phyloP scores from a whole-genome alignment of 768 basidiomycete genomes.

The Termitomyces sp. region DNA sequence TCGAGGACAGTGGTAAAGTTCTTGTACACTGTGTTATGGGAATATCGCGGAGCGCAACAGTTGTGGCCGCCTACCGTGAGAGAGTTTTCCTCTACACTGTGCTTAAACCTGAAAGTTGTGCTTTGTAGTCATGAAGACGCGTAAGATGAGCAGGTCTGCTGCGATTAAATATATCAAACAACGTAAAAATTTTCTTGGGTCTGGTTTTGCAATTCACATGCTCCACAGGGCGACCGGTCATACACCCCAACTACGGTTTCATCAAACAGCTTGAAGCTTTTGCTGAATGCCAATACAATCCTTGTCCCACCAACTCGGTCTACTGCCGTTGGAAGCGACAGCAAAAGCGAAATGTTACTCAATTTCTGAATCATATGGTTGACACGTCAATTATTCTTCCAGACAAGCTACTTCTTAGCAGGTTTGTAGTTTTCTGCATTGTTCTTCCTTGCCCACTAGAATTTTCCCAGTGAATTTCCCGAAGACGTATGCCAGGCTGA shows the following conservation, averaged over 20 bases:
- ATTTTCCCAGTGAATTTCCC: slow-evolving; percentile 46
- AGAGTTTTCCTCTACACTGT: slow-evolving; percentile 7
- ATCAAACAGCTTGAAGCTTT: slow-evolving; percentile 54
- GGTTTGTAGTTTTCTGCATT: slow-evolving; percentile 23
- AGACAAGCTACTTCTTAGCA: slow-evolving; percentile 45
- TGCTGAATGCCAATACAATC: slow-evolving; percentile 41
- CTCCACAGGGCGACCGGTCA: slow-evolving; percentile 26
- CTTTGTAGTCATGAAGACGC: slow-evolving; percentile 29
- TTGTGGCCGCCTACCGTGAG: slow-evolving; percentile 51
- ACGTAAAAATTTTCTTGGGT: slow-evolving; percentile 25
- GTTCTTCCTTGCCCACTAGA: background rate
- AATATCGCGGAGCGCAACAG: slow-evolving; percentile 61
- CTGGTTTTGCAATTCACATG: slow-evolving; percentile 5
- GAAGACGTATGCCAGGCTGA: slow-evolving; percentile 43
- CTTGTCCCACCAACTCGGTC: slow-evolving; percentile 31
- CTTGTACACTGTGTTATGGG: slow-evolving; percentile 75
- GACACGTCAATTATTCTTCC: slow-evolving; percentile 50
- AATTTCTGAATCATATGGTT: slow-evolving; percentile 43
- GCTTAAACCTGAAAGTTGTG: background rate
- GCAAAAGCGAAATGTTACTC: slow-evolving; percentile 45
- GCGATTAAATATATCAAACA: slow-evolving; percentile 46
- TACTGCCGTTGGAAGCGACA: slow-evolving; percentile 58
- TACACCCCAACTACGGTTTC: slow-evolving; percentile 49
- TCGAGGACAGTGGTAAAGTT: slow-evolving; percentile 46
- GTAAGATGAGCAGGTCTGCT: slow-evolving; percentile 30